phyloP scores from a whole-genome alignment of 805 yeast genomes.

The Candida sithepensis region DNA sequence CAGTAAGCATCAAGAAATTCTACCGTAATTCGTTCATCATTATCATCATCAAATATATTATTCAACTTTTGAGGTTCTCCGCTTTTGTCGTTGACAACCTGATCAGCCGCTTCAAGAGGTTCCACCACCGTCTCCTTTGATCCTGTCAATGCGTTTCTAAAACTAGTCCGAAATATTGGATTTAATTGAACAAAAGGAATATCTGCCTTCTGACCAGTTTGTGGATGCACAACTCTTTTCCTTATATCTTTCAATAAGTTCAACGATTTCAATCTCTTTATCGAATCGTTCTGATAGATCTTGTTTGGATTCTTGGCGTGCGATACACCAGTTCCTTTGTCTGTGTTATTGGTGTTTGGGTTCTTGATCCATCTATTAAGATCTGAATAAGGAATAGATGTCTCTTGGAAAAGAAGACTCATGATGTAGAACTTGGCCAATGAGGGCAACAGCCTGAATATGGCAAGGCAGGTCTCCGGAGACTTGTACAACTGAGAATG shows the following conservation, averaged over 20 bases:
- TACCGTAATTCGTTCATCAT: slow-evolving; percentile 52
- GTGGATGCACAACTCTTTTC: slow-evolving; percentile 32
- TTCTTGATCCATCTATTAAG: slow-evolving; percentile 72
- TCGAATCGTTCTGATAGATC: slow-evolving; percentile 66
- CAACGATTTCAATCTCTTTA: slow-evolving; percentile 69
- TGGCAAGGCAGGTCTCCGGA: slow-evolving; percentile 93
- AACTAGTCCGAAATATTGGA: slow-evolving; percentile 68
- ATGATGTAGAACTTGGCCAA: slow-evolving; percentile 85
- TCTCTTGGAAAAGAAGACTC: slow-evolving; percentile 80
- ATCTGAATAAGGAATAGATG: slow-evolving; percentile 62
- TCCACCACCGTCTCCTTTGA: slow-evolving; percentile 32
- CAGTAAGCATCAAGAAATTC: slow-evolving; percentile 76
- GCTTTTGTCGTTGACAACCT: slow-evolving; percentile 3
- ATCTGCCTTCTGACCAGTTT: slow-evolving; percentile 30
- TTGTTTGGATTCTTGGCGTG: slow-evolving; percentile 31
- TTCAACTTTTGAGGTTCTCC: slow-evolving; percentile 2
- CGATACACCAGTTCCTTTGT: background rate
- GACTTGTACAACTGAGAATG: slow-evolving; percentile 77
- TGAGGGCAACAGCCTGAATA: slow-evolving; percentile 85
- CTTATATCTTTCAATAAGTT: slow-evolving; percentile 66
- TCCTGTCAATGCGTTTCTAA: slow-evolving; percentile 83
- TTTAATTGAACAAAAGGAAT: slow-evolving; percentile 49
- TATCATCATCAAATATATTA: slow-evolving; percentile 65
- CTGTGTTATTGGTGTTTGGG: slow-evolving; percentile 2
- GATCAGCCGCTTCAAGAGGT: slow-evolving; percentile 8